Percentiles rank a stretch among this genome's conserved stretches.
phyloP scores from a whole-genome alignment of 768 basidiomycete species.

The Leccinum pellstonianum region DNA sequence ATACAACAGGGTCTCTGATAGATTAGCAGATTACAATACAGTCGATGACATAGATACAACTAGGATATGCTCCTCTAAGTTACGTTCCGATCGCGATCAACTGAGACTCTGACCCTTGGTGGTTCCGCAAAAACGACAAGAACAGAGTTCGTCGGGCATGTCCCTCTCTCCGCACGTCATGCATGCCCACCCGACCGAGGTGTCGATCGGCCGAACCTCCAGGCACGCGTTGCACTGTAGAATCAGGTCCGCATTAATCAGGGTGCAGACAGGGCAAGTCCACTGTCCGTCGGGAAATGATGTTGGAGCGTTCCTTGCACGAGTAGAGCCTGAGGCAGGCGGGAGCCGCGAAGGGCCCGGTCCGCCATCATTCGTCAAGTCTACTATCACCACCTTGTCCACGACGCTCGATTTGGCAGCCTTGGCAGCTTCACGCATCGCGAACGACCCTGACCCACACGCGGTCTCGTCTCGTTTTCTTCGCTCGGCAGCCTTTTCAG shows the following conservation, averaged over 20 bases:
- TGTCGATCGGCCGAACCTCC: constrained; percentile 37
- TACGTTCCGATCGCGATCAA: constrained; percentile 1
- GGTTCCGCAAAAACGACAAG: constrained; percentile 68
- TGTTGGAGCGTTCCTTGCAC: neutral
- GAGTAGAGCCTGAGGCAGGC: neutral
- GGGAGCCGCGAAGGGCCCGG: constrained; percentile 14
- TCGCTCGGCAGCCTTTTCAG: constrained; percentile 78
- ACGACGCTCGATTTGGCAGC: constrained; percentile 67
- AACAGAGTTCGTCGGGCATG: constrained; percentile 69
- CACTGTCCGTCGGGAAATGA: constrained; percentile 35
- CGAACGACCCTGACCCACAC: constrained; percentile 63
- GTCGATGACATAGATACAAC: neutral
- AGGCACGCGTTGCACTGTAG: constrained; percentile 65
- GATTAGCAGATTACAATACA: neutral
- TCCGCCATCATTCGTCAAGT: constrained; percentile 47
- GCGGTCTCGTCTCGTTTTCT: constrained; percentile 69
- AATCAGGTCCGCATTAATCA: constrained; percentile 51
- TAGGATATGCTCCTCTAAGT: neutral
- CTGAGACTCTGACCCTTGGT: constrained; percentile 45
- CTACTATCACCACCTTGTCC: constrained; percentile 55
- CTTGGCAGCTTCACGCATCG: constrained; percentile 62
- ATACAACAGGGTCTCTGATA: too few species aligned
- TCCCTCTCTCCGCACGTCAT: constrained; percentile 58
- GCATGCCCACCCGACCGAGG: constrained; percentile 60
- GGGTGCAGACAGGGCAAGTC: constrained; percentile 62